Evolutionary conservation across 2,329 filamentous ascomycete species (phyloP), one percentile per base, ranked within the genome.

Genomic region (Tympanopsis confertula): DNA sequence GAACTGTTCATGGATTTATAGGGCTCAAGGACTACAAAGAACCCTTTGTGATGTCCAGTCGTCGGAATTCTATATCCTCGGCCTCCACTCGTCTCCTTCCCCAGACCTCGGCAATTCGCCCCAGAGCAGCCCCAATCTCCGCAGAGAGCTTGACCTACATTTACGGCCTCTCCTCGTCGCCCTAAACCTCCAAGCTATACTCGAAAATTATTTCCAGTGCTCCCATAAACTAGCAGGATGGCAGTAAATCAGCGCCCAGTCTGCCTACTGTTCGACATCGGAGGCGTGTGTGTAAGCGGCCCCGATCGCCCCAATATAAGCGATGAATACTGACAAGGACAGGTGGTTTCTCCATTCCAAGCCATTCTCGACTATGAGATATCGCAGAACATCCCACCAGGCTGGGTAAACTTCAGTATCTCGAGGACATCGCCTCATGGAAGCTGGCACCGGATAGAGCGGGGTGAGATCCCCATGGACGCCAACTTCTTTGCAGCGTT

Each of bases 301-400:
- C 35, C 43, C 28, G 19, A 19, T 28, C 5, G 15, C 18, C 12
- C 40, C 18, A 33, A 28, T 24, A 29, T 26, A 39, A 42, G 18
- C 33, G 28, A 40, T 28, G 18, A 5, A 35, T 42, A 47, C 50
- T 38, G 50, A 37, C 22, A 36, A 46, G n/a, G 19, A 13, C 46
- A 94, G 88, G 86, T 95, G 39, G 67, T 82, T 18, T 95, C 87
- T 1, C 91, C 91, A 7, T 88, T 98, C 52, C 86, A 94, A 63
- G 79, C 85, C 2, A 96, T 98, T 50, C 69, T 94, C 40, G 82
- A 94, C 60, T 95, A 95, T 56, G 91, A 96, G 56, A 63, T 79
- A 38, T 65, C 71, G 42, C 68, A 84, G 40, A 69, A 70, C 29
- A 89, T 96, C 36, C 89, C 88, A 1, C 69, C 78, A 3, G 89